phyloP scores from a whole-genome alignment of 1,284 basidiomycete species.

The Xerocomus minutiporus region DNA sequence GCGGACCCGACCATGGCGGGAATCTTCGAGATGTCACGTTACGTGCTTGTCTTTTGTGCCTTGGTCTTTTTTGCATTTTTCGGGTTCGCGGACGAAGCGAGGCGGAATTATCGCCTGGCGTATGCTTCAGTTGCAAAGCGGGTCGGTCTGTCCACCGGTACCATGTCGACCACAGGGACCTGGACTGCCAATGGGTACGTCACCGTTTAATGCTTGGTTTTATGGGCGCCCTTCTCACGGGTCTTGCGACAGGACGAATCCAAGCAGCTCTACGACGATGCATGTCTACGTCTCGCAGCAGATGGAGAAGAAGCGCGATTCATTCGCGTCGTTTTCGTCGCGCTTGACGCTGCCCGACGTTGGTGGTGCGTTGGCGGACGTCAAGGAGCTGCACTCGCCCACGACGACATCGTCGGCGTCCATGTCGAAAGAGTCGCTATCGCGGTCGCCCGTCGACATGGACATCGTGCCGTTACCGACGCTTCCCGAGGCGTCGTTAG shows the following conservation, averaged over 20 bases:
- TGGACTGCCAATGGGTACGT: conserved; percentile 37
- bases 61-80: conserved; percentile 63
- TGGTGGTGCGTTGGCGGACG: conserved; percentile 33
- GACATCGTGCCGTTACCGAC: conserved; percentile 15
- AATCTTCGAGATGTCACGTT: conserved; percentile 39
- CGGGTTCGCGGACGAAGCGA: conserved; percentile 64
- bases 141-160: conserved; percentile 40
- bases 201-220: background rate
- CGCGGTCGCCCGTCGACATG: no score
- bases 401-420: conserved; percentile 21
- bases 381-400: conserved; percentile 27
- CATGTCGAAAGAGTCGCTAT: conserved; percentile 24
- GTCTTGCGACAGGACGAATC: conserved; percentile 22
- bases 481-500: conserved; percentile 14
- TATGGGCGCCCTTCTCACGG: conserved; percentile 9
- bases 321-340: conserved; percentile 43
- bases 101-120: conserved; percentile 49
- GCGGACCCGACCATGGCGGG: background rate
- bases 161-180: conserved; percentile 28
- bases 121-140: conserved; percentile 44
- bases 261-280: conserved; percentile 28
- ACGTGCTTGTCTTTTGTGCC: conserved; percentile 40
- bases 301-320: conserved; percentile 41
- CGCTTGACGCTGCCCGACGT: conserved; percentile 38
- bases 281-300: conserved; percentile 43